These are phyloP conservation scores for Tinospora cordifolia DNA, from an alignment of 164 flowering plant genomes.

Conservation along the genomic window DNA sequence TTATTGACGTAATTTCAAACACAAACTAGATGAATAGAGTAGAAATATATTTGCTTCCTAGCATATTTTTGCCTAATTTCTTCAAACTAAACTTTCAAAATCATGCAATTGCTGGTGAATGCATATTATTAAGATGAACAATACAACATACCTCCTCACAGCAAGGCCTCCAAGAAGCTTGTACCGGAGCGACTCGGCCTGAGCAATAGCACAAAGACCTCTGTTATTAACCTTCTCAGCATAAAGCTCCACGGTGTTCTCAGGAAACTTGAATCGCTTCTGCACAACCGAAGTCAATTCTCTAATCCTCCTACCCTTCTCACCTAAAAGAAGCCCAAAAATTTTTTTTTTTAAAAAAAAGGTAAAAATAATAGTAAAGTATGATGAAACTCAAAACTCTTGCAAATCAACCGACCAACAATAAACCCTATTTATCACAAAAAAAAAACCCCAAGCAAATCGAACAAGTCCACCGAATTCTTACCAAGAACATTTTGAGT, in stretches of 20 bases:
- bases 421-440: background rate
- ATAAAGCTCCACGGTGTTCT: conserved; percentile 55
- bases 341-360: too few species aligned
- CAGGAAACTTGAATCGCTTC: conserved; percentile 65
- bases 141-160: conserved; percentile 39
- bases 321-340: conserved; percentile 44
- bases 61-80: too few species aligned
- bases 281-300: conserved; percentile 62
- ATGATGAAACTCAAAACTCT: conserved; percentile 11
- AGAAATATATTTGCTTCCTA: too few species aligned
- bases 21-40: too few species aligned
- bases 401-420: background rate
- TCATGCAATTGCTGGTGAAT: too few species aligned
- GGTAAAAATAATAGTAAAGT: too few species aligned
- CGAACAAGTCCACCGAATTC: background rate
- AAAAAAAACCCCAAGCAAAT: too few species aligned
- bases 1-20: too few species aligned
- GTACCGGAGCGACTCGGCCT: conserved; percentile 67
- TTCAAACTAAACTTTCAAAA: too few species aligned
- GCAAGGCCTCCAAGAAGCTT: conserved; percentile 76
- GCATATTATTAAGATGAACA: too few species aligned
- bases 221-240: conserved; percentile 64
- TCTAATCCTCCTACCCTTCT: conserved; percentile 64
- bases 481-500: conserved; percentile 63
- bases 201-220: conserved; percentile 66